Evolutionary conservation across 371 early-diverging fungal genomes (phyloP).

Genomic region (Mucor irregularis): DNA sequence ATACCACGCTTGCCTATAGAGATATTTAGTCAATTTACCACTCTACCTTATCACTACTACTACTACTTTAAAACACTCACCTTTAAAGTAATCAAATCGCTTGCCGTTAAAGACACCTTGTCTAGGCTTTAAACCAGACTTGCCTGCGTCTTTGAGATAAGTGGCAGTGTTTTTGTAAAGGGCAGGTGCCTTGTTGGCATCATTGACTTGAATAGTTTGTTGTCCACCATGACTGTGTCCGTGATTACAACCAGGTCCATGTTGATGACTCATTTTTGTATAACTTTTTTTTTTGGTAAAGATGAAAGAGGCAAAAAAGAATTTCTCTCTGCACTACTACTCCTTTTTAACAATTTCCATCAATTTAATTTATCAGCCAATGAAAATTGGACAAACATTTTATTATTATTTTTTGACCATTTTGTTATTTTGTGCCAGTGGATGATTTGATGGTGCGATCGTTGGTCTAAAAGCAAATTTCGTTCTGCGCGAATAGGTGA

Average conservation of each 20-base stretch:
- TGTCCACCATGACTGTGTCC: constrained; percentile 10
- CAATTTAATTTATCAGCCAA: constrained; percentile 2
- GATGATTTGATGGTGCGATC: constrained; percentile 25
- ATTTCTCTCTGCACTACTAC: not conserved
- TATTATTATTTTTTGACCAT: no score
- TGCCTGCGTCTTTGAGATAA: constrained; percentile 43
- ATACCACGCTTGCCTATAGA: constrained; percentile 61
- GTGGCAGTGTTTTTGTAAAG: constrained; percentile 36
- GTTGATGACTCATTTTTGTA: constrained; percentile 26
- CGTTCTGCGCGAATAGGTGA: constrained; percentile 43
- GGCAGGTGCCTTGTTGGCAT: constrained; percentile 46
- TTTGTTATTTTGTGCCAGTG: not conserved
- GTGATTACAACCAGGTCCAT: constrained; percentile 31
- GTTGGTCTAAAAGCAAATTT: constrained; percentile 69
- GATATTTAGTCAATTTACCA: not conserved
- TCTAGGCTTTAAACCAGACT: constrained; percentile 76
- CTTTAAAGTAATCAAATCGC: constrained; percentile 92
- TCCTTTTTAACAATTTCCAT: not conserved
- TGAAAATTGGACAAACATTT: constrained; percentile 10
- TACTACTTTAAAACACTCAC: constrained; percentile 51
- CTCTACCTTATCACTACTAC: not conserved
- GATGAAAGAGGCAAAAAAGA: not conserved
- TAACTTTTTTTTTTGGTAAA: not conserved
- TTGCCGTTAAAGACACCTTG: constrained; percentile 90
- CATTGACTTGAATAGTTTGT: constrained; percentile 37